A percentile compares a stretch with the other conserved stretches of the same genome.
Evolutionary conservation across 1,284 basidiomycete species (phyloP).

Genomic region (Sporisorium iseilematis-ciliati): DNA sequence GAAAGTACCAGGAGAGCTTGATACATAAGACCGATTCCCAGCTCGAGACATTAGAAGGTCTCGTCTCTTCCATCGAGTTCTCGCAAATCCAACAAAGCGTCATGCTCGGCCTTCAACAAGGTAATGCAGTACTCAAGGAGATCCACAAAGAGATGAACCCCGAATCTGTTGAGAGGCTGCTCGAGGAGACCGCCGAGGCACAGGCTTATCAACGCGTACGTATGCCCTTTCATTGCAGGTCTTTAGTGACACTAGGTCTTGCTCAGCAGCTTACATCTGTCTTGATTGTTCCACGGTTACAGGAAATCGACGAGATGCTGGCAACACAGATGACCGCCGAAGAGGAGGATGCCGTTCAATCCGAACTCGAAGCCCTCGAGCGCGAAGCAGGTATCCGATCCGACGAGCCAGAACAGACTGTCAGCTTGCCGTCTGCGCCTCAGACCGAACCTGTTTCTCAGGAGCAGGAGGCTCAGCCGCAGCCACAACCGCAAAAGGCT

Average conservation of each 20-base stretch:
- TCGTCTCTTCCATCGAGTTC: slow-evolving; percentile 96
- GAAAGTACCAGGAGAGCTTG: slow-evolving; percentile 93
- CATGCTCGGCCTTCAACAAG: slow-evolving; percentile 89
- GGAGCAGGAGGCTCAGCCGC: slow-evolving; percentile 18
- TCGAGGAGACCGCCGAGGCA: slow-evolving; percentile 92
- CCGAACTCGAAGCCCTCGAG: slow-evolving; percentile 73
- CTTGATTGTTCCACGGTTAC: slow-evolving; percentile 4
- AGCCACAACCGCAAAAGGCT: slow-evolving; percentile 16
- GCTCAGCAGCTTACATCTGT: background rate
- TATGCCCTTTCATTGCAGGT: background rate
- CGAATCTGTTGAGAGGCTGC: slow-evolving; percentile 90
- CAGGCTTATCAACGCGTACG: slow-evolving; percentile 86
- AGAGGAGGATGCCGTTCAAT: slow-evolving; percentile 92
- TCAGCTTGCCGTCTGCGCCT: slow-evolving; percentile 40
- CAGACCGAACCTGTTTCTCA: slow-evolving; percentile 38
- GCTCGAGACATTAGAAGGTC: slow-evolving; percentile 86
- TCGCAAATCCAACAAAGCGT: slow-evolving; percentile 93
- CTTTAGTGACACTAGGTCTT: too few species aligned
- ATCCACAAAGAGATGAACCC: slow-evolving; percentile 93
- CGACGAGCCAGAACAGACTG: slow-evolving; percentile 21
- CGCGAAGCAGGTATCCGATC: slow-evolving; percentile 35
- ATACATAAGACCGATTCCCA: slow-evolving; percentile 89
- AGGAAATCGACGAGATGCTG: slow-evolving; percentile 93
- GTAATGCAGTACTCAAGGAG: slow-evolving; percentile 90
- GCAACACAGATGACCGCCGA: slow-evolving; percentile 84